Base-by-base conservation (phyloP, 768 basidiomycete genomes). In the Suillus variegatus region DNA sequence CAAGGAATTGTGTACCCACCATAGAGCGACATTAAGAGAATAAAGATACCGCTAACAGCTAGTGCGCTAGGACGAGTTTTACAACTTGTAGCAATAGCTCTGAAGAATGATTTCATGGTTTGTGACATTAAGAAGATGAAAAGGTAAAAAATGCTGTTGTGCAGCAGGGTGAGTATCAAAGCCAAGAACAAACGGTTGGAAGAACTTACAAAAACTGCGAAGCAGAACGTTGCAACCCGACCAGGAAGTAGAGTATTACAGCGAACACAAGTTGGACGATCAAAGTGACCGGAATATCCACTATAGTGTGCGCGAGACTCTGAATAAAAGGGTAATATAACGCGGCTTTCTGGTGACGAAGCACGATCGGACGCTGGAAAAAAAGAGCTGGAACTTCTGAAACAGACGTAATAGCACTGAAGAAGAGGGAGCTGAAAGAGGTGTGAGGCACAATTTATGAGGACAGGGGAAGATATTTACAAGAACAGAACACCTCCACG, bases 401-500 rank as follows among this genome's bases (percentile, higher is more conserved):
- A 84, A 89, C 84, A 16, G 84, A 79, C 2, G 83, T 80, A 20
- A 92, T 73, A 0, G 85, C 87, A 6, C 84, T 77, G 67, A 89
- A 86, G 16, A 91, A 80, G 5, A 89, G 74, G 1, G 88, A 74
- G 62, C 88, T 89, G 56, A 1, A 38, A 56, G 36, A n/a, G 0
- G 8, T 12, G 54, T 55, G 7, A 66, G 63, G 57, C 12, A n/a
- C 28, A 38, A 61, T 2, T 4, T 32, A 4, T 32, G 14, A 51
- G 1, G 35, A 36, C 35, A n/a, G 35, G 20, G 6, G 40, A 41
- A 4, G 20, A 47, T 18, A 80, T 84, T 44, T 70, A 89, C 85
- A 94, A 92, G 84, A 93, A 94, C 16, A 94, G 79, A 47, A 91
- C 82, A 73, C 93, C 92, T 25, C 92, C 93, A 32, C 93, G 86